Conservation (phyloP, 192 early-diverging fungal genomes). For the Neocallimastix lanati region DNA sequence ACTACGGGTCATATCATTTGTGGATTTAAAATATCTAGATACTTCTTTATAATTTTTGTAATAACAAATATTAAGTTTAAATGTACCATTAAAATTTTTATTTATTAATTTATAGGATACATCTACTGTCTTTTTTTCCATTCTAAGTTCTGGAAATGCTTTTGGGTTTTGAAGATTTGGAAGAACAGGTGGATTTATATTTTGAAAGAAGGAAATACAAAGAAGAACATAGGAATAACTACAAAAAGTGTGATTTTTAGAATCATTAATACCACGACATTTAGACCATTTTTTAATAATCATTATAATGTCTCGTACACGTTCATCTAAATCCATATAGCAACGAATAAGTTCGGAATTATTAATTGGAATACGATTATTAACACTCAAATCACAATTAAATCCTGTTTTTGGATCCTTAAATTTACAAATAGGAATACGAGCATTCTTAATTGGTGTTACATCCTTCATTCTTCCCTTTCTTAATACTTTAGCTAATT, state of each 20-base stretch:
- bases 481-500: not conserved
- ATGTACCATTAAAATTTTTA: not conserved
- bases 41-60: not conserved
- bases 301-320: not conserved
- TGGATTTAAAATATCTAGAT: not conserved
- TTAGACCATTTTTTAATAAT: not conserved
- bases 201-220: not conserved
- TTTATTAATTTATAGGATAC: not conserved
- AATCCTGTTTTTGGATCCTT: not conserved
- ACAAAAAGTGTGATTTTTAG: not conserved
- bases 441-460: not conserved
- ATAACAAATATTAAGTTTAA: not conserved
- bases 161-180: not conserved
- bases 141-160: not conserved
- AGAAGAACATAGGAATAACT: not conserved
- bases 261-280: not conserved
- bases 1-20: not conserved
- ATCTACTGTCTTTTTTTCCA: not conserved
- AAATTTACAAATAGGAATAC: not conserved
- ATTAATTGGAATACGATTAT: not conserved
- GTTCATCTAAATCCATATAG: not conserved
- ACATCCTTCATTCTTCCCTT: not conserved
- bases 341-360: not conserved
- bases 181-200: not conserved
- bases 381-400: not conserved